Evolutionary conservation across 78 protist species (phyloP), one percentile per base, ranked within the genome.

Genomic region (Dictyostelium discoideum): DNA sequence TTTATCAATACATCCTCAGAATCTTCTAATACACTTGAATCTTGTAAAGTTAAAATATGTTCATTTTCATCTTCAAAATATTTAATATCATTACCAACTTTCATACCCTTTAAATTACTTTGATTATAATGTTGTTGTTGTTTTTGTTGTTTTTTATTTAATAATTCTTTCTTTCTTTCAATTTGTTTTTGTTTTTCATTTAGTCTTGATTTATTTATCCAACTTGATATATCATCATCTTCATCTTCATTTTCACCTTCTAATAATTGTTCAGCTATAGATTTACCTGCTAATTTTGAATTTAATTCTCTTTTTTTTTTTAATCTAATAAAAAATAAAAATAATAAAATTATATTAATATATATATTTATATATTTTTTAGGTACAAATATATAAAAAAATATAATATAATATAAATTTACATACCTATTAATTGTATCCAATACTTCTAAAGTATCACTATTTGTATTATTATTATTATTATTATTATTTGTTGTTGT

Each of bases 11-110:
- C 63, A 80, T 54, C 77, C 32, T 81, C 69, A 5, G 46, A 26
- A 84, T 84, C 94, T 48, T 89, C 87, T 54, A 89, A 89, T 18
- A 89, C 94, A 81, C 29, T 69, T n/a, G 87, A 26, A 89, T 89
- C 94, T 32, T 89, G 48, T 67, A 89, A 46, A 9, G 84, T 72
- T 80, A 89, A 69, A 39, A 89, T 69, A 81, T 79, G 86, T 81
- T 89, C 94, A 48, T 20, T 69, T 8, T 85, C 94, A 81, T 89
- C 94, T 46, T 63, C 74, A 44, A 89, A 80, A 22, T 81, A 42
- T 84, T 57, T 40, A 60, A 89, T 11, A 54, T 89, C 44, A 81
- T 89, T 89, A 24, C 39, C 78, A 29, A 89, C 94, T 26, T 81
- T 89, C 10, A 89, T 60, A 24, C 93, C 93, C 26, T 81, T 6